phyloP scores from a whole-genome alignment of 768 basidiomycete genomes.

The Podaxis sp. region DNA sequence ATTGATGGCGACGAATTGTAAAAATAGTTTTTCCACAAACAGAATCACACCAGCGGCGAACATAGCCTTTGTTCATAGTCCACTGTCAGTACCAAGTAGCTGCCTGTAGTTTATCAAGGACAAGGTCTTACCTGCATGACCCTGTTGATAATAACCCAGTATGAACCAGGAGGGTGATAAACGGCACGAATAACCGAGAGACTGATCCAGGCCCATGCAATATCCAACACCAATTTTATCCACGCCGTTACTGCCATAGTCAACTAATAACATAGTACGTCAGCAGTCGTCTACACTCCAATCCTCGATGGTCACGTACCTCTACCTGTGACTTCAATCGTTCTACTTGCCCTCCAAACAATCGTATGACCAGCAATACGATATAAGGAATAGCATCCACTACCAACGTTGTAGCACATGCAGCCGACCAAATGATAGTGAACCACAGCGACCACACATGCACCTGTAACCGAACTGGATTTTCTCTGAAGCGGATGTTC shows the following conservation, averaged over 20 bases:
- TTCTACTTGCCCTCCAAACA: conserved; percentile 64
- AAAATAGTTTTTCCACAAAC: conserved; percentile 51
- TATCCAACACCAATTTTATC: conserved; percentile 68
- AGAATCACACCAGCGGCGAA: conserved; percentile 45
- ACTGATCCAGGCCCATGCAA: conserved; percentile 74
- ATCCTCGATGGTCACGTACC: conserved; percentile 35
- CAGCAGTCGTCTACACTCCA: background rate
- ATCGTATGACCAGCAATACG: conserved; percentile 50
- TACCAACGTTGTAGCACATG: conserved; percentile 58
- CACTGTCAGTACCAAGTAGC: conserved; percentile 1
- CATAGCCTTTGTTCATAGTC: conserved; percentile 32
- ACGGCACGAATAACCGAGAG: conserved; percentile 60
- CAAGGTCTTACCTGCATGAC: conserved; percentile 58
- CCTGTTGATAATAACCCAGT: conserved; percentile 70
- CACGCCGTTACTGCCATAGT: conserved; percentile 67
- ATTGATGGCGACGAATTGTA: conserved; percentile 77
- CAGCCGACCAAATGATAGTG: conserved; percentile 63
- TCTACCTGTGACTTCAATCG: conserved; percentile 68
- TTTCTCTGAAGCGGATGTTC: conserved; percentile 56
- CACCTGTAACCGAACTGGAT: conserved; percentile 51
- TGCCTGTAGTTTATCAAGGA: background rate
- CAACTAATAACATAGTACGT: conserved; percentile 39
- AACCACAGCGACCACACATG: conserved; percentile 69
- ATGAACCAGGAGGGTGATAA: conserved; percentile 59
- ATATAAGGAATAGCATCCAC: conserved; percentile 64